These are phyloP conservation scores for Solanum commersonii DNA, from an alignment of 257 asterid species.

Conservation along the genomic window DNA sequence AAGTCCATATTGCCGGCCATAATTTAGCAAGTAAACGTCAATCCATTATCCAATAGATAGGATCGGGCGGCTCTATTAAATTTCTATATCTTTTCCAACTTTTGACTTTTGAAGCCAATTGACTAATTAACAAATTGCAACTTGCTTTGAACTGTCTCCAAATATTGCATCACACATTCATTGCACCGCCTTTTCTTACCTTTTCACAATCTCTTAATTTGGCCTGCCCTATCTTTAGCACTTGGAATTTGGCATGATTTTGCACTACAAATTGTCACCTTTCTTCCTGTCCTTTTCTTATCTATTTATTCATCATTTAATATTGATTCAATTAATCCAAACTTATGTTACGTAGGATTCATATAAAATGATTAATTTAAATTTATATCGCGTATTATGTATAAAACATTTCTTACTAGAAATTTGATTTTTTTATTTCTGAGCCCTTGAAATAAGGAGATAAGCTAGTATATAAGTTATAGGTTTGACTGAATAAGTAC, in stretches of 20 bases:
- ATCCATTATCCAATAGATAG: neutral
- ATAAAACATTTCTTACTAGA: neutral
- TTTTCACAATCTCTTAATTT: neutral
- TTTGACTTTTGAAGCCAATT: neutral
- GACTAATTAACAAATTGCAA: neutral
- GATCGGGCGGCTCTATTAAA: neutral
- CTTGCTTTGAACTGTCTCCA: neutral
- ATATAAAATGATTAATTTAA: neutral
- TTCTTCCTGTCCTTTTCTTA: neutral
- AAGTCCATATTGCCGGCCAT: neutral
- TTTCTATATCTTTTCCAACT: neutral
- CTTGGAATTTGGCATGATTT: neutral
- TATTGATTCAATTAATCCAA: neutral
- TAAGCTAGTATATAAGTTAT: neutral
- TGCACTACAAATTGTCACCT: neutral
- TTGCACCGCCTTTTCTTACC: neutral
- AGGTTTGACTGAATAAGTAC: fast-evolving
- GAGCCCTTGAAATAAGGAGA: neutral
- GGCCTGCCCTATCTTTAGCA: neutral
- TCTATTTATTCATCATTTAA: neutral
- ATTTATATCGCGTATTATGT: fast-evolving
- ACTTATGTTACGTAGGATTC: neutral
- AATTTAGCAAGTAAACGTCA: neutral
- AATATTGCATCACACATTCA: neutral
- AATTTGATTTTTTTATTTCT: neutral